These are phyloP conservation scores for Phytopythium oedochilum DNA, from an alignment of 352 stramenopile species.

Conservation along the genomic window DNA sequence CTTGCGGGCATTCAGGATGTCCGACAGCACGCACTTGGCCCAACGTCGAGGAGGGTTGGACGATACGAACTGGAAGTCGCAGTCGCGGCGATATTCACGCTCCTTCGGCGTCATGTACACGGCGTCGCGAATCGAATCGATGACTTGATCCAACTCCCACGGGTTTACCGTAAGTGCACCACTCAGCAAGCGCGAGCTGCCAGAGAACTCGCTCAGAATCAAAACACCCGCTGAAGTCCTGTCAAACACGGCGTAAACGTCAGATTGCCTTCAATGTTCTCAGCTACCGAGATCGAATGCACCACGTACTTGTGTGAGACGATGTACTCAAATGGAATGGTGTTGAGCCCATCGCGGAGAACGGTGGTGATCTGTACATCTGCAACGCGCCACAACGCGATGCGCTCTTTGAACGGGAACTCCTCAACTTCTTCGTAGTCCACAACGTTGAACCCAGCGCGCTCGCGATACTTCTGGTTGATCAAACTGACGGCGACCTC, in stretches of 20 bases:
- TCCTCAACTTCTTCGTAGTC: slow-evolving; percentile 75
- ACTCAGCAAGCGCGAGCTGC: slow-evolving; percentile 92
- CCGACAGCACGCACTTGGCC: slow-evolving; percentile 66
- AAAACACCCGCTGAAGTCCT: slow-evolving; percentile 79
- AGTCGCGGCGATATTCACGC: slow-evolving; percentile 64
- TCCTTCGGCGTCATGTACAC: slow-evolving; percentile 74
- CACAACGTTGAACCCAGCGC: slow-evolving; percentile 48
- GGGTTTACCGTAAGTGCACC: slow-evolving; percentile 96
- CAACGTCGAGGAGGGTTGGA: slow-evolving; percentile 63
- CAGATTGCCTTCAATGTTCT: neutral
- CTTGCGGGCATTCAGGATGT: slow-evolving; percentile 75
- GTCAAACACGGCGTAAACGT: neutral
- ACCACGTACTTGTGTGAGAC: slow-evolving; percentile 59
- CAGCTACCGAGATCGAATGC: neutral
- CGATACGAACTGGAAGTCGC: slow-evolving; percentile 73
- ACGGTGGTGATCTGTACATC: slow-evolving; percentile 80
- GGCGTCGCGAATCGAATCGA: slow-evolving; percentile 60
- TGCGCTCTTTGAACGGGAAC: slow-evolving; percentile 58
- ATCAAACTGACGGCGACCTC: slow-evolving; percentile 86
- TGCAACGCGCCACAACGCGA: slow-evolving; percentile 72
- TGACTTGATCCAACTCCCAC: slow-evolving; percentile 91
- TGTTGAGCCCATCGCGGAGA: slow-evolving; percentile 74
- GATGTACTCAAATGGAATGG: slow-evolving; percentile 81
- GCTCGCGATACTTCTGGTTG: slow-evolving; percentile 85
- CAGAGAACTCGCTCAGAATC: slow-evolving; percentile 97